Evolutionary conservation across 176 grass and related monocot genomes (phyloP).

Genomic region (Aegilops longissima): DNA sequence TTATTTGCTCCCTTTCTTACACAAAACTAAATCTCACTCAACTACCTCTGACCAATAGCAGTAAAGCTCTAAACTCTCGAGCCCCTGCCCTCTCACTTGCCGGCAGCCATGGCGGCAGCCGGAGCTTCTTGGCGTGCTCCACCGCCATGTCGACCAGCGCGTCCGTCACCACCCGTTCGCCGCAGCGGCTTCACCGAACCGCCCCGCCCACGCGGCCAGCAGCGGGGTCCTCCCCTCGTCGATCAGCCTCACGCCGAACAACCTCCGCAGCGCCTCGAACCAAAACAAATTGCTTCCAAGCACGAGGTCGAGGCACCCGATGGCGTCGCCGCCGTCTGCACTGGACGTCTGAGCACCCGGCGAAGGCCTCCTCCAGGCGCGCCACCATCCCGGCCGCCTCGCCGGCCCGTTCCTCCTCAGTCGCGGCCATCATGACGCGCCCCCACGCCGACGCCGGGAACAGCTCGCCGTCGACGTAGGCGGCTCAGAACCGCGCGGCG

Average conservation of each 20-base stretch:
- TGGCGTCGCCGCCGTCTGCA: neutral
- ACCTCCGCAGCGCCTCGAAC: neutral
- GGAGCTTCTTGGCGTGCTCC: slow-evolving; percentile 2
- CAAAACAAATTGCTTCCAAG: neutral
- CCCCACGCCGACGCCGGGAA: neutral
- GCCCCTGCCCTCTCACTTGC: neutral
- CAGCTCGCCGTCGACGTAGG: neutral
- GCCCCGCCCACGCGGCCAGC: neutral
- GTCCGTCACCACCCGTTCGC: neutral
- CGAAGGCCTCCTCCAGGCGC: neutral
- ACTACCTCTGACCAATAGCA: neutral
- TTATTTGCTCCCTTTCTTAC: neutral
- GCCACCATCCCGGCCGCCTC: neutral
- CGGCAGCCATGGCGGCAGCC: neutral
- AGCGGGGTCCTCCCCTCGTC: neutral
- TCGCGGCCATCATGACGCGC: neutral
- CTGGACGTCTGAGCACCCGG: neutral
- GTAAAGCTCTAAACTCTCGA: neutral
- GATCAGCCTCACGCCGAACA: neutral
- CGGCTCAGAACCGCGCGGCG: neutral
- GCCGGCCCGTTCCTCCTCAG: neutral
- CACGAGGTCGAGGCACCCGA: neutral
- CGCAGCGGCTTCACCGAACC: neutral
- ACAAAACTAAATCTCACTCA: neutral
- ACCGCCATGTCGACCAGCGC: neutral